Evolutionary conservation across 1,284 basidiomycete genomes (phyloP), one percentile per base, ranked within the genome.

Genomic region (Tylopilus sp.): DNA sequence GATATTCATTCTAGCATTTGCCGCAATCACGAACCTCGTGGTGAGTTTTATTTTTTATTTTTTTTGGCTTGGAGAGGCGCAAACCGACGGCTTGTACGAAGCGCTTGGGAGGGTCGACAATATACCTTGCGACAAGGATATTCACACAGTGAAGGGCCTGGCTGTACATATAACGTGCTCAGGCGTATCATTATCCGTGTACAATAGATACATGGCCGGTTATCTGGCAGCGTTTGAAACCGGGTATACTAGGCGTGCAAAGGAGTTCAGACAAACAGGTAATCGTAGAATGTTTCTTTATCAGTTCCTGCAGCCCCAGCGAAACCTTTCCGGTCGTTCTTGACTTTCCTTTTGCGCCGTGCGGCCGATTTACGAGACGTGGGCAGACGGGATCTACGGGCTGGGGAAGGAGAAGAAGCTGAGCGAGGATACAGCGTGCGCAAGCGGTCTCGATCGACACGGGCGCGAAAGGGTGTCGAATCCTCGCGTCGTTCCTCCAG

Each of bases 1-100:
- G 70, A 77, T 83, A 13, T 88, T 91, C 64, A 84, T 93, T 54
- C 76, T 93, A 26, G 75, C 78, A 15, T 91, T 92, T 59, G 88
- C 89, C 18, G 86, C 87, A 2, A 75, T 89, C 49, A 84, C 83
- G 15, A 89, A 86, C 59, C 67, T 76, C 45, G 80, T 88, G 55
- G 74, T 75, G 51, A 59, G 75, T 62, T 28, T 47, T 33, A 4
- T 29, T 40, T 18, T 7, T 8, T n/a, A n/a, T n/a, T 21, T 33
- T 29, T 23, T 19, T 30, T 23, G 25, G 11, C 6, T 11, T 33
- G 38, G 13, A 26, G 37, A 31, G 31, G 15, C n/a, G 16, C 10
- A 31, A 28, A n/a, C 23, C 41, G 10, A 43, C n/a, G 12, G 37
- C 49, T 15, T 7, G 31, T 39, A 28, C 34, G 12, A 53, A 76